Evolutionary conservation across 2,329 filamentous ascomycete species (phyloP).

Genomic region (Parafenestella ontariensis): DNA sequence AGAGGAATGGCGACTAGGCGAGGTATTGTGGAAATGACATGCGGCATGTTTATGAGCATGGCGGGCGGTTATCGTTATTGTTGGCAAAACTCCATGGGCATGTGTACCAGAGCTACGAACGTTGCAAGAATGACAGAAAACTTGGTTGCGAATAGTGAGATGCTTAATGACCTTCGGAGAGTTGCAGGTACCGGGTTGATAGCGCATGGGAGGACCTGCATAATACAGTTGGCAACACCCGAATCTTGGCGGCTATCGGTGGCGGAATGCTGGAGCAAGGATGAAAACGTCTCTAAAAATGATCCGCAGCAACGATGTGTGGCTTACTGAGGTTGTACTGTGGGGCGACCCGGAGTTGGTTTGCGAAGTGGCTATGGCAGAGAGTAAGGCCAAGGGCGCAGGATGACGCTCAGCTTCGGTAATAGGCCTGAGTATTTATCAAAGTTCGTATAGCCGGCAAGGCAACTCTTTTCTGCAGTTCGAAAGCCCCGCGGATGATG

Average conservation of each 20-base stretch:
- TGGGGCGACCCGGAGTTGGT: neutral
- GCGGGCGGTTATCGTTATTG: slow-evolving; percentile 3
- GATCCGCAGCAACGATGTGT: neutral
- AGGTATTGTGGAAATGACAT: slow-evolving; percentile 14
- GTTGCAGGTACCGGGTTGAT: neutral
- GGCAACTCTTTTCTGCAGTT: too few relatives aligned
- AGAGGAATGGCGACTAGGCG: slow-evolving; percentile 18
- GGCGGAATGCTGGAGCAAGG: slow-evolving; percentile 7
- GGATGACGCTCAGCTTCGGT: too few relatives aligned
- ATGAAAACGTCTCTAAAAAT: neutral
- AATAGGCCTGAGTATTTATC: too few relatives aligned
- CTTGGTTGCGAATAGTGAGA: neutral
- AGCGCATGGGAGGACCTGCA: neutral
- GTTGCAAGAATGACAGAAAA: neutral
- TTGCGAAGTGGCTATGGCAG: neutral
- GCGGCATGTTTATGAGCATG: slow-evolving; percentile 21
- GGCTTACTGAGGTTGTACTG: neutral
- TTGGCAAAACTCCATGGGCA: slow-evolving; percentile 3
- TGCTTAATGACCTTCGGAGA: neutral
- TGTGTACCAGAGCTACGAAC: neutral
- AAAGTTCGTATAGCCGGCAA: too few relatives aligned
- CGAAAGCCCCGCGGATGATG: too few relatives aligned
- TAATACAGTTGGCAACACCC: neutral
- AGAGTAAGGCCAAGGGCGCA: too few relatives aligned
- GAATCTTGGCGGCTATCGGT: neutral